These are phyloP conservation scores for Neurospora sp. DNA, from an alignment of 495 filamentous ascomycete species.

Conservation along the genomic window DNA sequence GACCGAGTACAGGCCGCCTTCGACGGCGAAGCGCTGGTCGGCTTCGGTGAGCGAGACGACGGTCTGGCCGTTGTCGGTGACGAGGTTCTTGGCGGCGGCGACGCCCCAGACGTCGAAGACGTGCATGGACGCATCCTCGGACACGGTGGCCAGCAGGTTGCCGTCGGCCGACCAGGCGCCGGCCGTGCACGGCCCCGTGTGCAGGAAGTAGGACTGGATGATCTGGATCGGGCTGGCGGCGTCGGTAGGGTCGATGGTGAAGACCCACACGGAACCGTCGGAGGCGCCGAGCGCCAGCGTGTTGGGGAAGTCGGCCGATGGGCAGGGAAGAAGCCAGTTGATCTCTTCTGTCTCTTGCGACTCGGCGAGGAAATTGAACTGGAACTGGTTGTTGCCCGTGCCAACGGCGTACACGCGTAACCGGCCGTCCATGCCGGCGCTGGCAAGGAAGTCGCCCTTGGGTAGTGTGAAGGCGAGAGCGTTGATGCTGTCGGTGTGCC, in stretches of 20 bases:
- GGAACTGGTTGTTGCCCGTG: conserved; percentile 58
- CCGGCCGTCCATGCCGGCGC: conserved; percentile 75
- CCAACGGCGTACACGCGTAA: conserved; percentile 58
- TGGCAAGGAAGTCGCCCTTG: conserved; percentile 71
- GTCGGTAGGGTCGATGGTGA: conserved; percentile 63
- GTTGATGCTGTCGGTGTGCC: conserved; percentile 87
- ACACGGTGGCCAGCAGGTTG: conserved; percentile 78
- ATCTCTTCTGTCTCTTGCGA: conserved; percentile 82
- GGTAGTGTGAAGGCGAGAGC: conserved; percentile 76
- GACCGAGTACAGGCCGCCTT: conserved; percentile 82
- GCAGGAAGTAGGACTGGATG: conserved; percentile 81
- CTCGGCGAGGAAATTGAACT: conserved; percentile 64
- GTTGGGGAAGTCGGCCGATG: conserved; percentile 57
- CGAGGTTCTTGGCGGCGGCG: conserved; percentile 63
- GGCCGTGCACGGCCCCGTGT: conserved; percentile 78
- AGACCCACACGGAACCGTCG: conserved; percentile 95
- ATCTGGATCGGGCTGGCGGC: conserved; percentile 53
- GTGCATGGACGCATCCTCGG: conserved; percentile 79
- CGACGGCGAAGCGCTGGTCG: conserved; percentile 85
- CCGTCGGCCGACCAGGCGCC: conserved; percentile 88
- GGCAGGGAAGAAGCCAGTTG: conserved; percentile 80
- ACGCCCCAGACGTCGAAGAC: conserved; percentile 89
- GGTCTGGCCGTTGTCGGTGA: conserved; percentile 57
- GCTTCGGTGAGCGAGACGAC: conserved; percentile 70
- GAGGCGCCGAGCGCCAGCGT: conserved; percentile 81